These are phyloP conservation scores for Cyberlindnera americana DNA, from an alignment of 805 yeast species.

Conservation along the genomic window DNA sequence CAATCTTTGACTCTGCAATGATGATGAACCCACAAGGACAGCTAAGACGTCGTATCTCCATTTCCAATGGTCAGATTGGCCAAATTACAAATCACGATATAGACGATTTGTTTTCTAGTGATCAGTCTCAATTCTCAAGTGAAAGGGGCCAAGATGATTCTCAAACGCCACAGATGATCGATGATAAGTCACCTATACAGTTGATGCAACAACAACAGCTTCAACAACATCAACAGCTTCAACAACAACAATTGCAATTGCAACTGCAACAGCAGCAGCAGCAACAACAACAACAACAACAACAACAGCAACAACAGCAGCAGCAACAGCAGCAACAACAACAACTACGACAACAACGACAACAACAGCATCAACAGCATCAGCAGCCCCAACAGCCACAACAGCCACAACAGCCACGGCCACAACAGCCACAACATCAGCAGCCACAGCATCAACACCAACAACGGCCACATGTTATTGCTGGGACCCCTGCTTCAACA, in stretches of 20 bases:
- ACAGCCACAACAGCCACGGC: too few species aligned
- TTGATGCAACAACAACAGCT: neutral
- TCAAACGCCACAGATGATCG: conserved; percentile 2
- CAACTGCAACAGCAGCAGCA: conserved; percentile 7
- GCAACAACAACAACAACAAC: conserved; percentile 5
- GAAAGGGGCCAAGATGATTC: conserved; percentile 13
- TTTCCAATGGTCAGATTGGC: conserved; percentile 82
- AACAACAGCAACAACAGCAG: conserved; percentile 8
- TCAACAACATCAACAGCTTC: neutral
- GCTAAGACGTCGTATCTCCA: conserved; percentile 64
- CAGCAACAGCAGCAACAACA: conserved; percentile 12
- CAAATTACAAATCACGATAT: conserved; percentile 50
- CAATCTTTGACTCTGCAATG: conserved; percentile 43
- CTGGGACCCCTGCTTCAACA: conserved; percentile 9
- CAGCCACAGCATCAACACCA: conserved; percentile 1
- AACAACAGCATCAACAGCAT: neutral
- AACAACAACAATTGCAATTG: neutral
- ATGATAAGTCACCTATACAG: neutral
- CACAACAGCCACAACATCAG: too few species aligned
- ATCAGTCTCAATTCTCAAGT: conserved; percentile 8
- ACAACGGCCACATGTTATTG: conserved; percentile 1
- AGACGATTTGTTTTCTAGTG: conserved; percentile 27
- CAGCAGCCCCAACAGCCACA: neutral
- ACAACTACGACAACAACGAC: conserved; percentile 5
- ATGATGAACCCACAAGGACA: conserved; percentile 32